Percentiles rank a stretch among this genome's conserved stretches.
Conservation (phyloP, 2,329 filamentous ascomycete species). For the Paraphoma sp. region DNA sequence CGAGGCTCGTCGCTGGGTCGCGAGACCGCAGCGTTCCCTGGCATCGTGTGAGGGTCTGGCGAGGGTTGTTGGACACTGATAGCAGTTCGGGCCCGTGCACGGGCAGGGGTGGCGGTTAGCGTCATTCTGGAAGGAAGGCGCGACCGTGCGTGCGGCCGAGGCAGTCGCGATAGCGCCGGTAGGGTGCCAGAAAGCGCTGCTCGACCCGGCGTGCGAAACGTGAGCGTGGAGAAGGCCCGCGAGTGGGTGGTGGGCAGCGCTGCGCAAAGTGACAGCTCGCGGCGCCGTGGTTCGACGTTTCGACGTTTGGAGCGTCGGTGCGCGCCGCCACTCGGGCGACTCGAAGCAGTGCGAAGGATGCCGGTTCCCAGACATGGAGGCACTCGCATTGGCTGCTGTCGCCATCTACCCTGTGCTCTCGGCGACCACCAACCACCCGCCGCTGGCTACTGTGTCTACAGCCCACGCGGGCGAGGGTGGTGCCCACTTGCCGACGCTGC, state of each 20-base stretch:
- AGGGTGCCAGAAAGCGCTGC: conserved; percentile 7
- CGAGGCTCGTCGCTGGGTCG: background rate
- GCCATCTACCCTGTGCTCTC: background rate
- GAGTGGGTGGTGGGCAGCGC: background rate
- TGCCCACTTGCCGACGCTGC: background rate
- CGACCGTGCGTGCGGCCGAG: conserved; percentile 10
- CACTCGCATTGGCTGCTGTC: background rate
- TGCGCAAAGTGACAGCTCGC: conserved; percentile 6
- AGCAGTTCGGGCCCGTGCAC: conserved; percentile 10
- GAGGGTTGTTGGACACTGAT: conserved; percentile 1
- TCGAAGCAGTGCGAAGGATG: conserved; percentile 4
- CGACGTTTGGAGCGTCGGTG: conserved; percentile 1
- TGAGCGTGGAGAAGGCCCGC: conserved; percentile 9
- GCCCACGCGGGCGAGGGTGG: background rate
- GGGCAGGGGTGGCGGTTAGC: background rate
- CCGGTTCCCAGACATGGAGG: background rate
- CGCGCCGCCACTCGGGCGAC: conserved; percentile 2
- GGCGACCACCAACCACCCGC: background rate
- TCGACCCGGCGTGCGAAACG: conserved; percentile 8
- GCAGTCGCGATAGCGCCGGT: conserved; percentile 6
- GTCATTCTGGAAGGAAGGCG: conserved; percentile 12
- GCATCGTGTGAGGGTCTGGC: background rate
- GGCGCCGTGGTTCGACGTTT: conserved; percentile 2
- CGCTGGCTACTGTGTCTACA: background rate
- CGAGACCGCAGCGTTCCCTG: background rate